phyloP scores from a whole-genome alignment of 805 yeast genomes.

The Wickerhamiella occidentalis region DNA sequence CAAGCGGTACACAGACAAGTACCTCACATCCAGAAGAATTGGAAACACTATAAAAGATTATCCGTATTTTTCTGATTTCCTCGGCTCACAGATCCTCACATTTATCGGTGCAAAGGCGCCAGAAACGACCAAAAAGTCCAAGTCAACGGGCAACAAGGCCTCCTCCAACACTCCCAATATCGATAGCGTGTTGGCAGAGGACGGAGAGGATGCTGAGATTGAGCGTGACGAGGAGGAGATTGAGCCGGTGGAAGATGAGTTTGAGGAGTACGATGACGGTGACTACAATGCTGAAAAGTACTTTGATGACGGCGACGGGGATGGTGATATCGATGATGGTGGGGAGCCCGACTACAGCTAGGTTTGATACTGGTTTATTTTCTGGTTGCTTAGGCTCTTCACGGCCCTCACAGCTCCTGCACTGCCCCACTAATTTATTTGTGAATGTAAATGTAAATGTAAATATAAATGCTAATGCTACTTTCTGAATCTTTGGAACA shows the following conservation, averaged over 20 bases:
- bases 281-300: conserved; percentile 72
- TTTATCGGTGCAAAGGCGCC: conserved; percentile 51
- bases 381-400: background rate
- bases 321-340: conserved; percentile 47
- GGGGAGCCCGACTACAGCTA: conserved; percentile 54
- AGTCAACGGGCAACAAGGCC: background rate
- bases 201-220: conserved; percentile 31
- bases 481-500: conserved; percentile 21
- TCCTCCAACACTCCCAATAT: background rate
- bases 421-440: background rate
- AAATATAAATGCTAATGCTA: background rate
- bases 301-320: conserved; percentile 54
- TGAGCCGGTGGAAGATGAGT: conserved; percentile 45
- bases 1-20: conserved; percentile 70
- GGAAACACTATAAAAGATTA: conserved; percentile 67
- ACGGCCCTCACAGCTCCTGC: background rate
- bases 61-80: conserved; percentile 56
- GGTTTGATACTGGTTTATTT: background rate
- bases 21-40: conserved; percentile 54
- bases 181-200: conserved; percentile 23
- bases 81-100: conserved; percentile 65
- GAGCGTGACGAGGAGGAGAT: conserved; percentile 32
- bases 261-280: conserved; percentile 60
- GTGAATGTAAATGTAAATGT: background rate
- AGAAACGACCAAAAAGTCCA: conserved; percentile 36